These are phyloP conservation scores for Adansonia grandidieri DNA, from an alignment of 441 rosid species.

Conservation along the genomic window DNA sequence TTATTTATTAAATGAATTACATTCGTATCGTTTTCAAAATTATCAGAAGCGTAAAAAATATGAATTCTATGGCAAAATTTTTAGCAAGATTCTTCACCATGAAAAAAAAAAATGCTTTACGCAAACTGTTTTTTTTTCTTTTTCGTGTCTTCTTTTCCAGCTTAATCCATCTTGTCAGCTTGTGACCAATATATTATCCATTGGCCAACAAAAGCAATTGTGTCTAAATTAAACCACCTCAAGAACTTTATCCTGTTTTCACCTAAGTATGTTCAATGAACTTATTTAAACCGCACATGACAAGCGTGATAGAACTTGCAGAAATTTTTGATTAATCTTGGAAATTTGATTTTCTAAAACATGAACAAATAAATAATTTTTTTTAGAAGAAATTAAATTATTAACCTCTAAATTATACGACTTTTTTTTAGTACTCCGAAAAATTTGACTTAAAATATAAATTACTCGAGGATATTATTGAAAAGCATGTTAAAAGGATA, in stretches of 20 bases:
- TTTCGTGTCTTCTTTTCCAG: not conserved
- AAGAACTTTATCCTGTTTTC: too few relatives aligned
- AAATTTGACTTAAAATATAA: too few relatives aligned
- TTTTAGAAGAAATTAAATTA: too few relatives aligned
- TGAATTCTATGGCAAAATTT: too few relatives aligned
- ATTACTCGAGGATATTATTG: not conserved
- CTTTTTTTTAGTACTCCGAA: too few relatives aligned
- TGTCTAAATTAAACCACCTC: too few relatives aligned
- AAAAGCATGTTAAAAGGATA: not conserved
- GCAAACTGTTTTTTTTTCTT: not conserved
- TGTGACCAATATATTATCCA: not conserved
- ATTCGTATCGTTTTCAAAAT: too few relatives aligned
- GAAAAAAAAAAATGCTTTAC: not conserved
- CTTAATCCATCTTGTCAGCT: not conserved
- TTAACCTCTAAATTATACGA: too few relatives aligned
- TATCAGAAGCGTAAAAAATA: too few relatives aligned
- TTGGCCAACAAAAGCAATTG: not conserved
- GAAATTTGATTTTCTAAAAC: not conserved
- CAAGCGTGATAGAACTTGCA: not conserved
- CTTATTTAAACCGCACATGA: not conserved
- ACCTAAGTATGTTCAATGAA: not conserved
- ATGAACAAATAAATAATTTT: not conserved
- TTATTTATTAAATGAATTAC: too few relatives aligned
- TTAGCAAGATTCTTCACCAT: too few relatives aligned
- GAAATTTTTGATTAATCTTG: not conserved